These are phyloP conservation scores for Wallemia mellicola DNA, from an alignment of 1,284 basidiomycete genomes.

Conservation along the genomic window DNA sequence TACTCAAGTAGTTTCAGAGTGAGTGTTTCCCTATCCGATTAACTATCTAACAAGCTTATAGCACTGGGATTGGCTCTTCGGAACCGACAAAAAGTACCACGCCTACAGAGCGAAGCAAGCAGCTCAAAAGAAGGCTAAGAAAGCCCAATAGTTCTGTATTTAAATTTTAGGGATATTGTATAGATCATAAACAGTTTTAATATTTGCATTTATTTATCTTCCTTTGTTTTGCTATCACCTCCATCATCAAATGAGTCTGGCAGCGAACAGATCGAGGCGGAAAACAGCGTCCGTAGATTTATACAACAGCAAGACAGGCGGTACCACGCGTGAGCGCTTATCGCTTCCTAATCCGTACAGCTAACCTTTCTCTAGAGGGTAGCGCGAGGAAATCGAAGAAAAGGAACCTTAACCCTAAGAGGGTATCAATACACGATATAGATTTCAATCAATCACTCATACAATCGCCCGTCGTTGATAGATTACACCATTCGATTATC, in stretches of 20 bases:
- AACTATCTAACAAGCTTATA: no score
- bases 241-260: neutral
- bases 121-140: constrained; percentile 4
- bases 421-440: neutral
- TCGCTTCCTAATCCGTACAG: no score
- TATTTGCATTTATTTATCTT: neutral
- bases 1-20: constrained; percentile 11
- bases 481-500: neutral
- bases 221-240: neutral
- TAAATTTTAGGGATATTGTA: neutral
- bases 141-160: constrained; percentile 4
- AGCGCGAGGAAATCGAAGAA: neutral
- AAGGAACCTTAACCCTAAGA: neutral
- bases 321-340: neutral
- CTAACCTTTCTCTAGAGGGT: no score
- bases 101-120: constrained; percentile 6
- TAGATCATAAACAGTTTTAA: neutral
- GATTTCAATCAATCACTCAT: neutral
- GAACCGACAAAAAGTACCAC: constrained; percentile 12
- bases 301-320: no score
- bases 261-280: neutral
- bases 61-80: constrained; percentile 6
- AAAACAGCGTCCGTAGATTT: neutral
- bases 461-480: neutral
- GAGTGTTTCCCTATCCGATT: no score